Evolutionary conservation across 169 alveolate species (phyloP), one percentile per base, ranked within the genome.

Genomic region (Pseudocohnilembus persalinus): DNA sequence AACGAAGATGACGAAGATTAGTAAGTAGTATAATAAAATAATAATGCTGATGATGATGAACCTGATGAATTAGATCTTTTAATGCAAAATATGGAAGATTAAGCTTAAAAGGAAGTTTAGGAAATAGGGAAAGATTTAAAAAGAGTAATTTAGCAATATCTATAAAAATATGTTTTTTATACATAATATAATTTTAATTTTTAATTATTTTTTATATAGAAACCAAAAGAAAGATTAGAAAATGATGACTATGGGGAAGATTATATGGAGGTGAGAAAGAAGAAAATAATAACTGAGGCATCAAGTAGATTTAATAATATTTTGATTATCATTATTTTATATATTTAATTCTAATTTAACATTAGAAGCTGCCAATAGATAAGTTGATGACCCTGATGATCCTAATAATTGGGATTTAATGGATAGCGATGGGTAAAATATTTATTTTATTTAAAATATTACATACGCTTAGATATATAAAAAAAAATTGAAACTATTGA

Each of bases 351-450:
- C 4, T 49, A 49, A 11, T 20, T 11, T 20, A 11, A 11, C 68
- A 49, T 11, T 49, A 49, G 68, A 20, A 49, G 4, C 4, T 11
- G 20, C 4, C 68, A 4, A 49, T 11, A 49, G 4, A 49, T n/a
- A 85, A 34, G 73, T 49, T 73, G 75, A 86, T 26, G 73, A 74
- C 30, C 75, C 73, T 30, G 73, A 73, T 28, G 29, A 73, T 27
- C 31, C 73, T 26, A 82, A 75, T 30, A 33, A 77, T 31, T 68
- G 73, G 73, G 87, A 86, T 32, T 82, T 82, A 29, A 11, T 82
- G n/a, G 88, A 82, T 82, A 82, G 88, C 35, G 88, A 82, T 82
- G 88, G 88, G 88, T 82, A 74, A 27, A n/a, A 28, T 76, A 15
- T n/a, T n/a, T n/a, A n/a, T n/a, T n/a, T n/a, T n/a, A n/a, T n/a